A percentile compares a stretch with the other conserved stretches of the same genome.
Conservation (phyloP, 2,329 filamentous ascomycete genomes). For the Paraphoma sp. region DNA sequence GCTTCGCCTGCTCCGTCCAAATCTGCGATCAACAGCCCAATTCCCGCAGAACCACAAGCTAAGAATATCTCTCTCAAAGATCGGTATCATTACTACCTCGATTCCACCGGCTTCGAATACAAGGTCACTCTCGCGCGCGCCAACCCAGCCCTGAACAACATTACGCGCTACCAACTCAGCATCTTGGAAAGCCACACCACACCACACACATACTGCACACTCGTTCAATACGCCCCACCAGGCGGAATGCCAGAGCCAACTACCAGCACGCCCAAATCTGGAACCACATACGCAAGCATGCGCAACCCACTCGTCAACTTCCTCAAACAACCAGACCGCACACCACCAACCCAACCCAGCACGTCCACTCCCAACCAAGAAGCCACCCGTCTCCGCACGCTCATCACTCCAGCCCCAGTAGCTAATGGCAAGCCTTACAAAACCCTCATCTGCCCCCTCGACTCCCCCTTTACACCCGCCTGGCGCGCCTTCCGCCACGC, state of each 20-base stretch:
- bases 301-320: slow-evolving; percentile 2
- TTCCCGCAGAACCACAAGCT: slow-evolving; percentile 9
- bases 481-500: slow-evolving; percentile 46
- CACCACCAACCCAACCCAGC: not conserved
- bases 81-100: slow-evolving; percentile 68
- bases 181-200: slow-evolving; percentile 42
- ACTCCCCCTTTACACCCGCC: slow-evolving; percentile 41
- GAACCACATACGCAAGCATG: not conserved
- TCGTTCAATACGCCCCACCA: slow-evolving; percentile 34
- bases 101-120: slow-evolving; percentile 69
- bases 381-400: slow-evolving; percentile 16
- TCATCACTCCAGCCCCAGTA: slow-evolving; percentile 11
- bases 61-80: slow-evolving; percentile 48
- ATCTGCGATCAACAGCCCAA: not conserved
- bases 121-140: slow-evolving; percentile 65
- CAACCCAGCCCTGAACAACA: slow-evolving; percentile 55
- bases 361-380: slow-evolving; percentile 1
- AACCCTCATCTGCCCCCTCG: slow-evolving; percentile 36
- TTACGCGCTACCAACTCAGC: slow-evolving; percentile 59
- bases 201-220: slow-evolving; percentile 39
- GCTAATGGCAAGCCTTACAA: slow-evolving; percentile 15
- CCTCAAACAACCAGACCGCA: not conserved
- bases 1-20: slow-evolving; percentile 7
- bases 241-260: not conserved
- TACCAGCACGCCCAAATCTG: not conserved